phyloP scores from a whole-genome alignment of 129 eudicot species.

The Pittosporum tobira region DNA sequence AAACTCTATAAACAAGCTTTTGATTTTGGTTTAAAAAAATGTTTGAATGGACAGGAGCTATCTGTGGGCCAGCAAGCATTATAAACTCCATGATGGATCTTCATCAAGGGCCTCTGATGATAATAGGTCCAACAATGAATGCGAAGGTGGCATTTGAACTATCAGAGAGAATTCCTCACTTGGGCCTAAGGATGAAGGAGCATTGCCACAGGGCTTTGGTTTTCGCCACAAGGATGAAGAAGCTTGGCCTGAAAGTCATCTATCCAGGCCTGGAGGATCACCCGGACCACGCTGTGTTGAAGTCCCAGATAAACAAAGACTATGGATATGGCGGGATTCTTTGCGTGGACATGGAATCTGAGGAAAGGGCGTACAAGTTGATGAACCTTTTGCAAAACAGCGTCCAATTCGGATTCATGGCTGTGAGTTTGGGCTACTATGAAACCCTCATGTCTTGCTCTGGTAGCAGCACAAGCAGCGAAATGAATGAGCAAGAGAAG shows the following conservation, averaged over 20 bases:
- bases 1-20: too few species aligned
- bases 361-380: slow-evolving; percentile 54
- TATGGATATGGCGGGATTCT: slow-evolving; percentile 87
- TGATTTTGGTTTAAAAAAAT: too few species aligned
- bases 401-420: slow-evolving; percentile 90
- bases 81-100: slow-evolving; percentile 93
- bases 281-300: slow-evolving; percentile 60
- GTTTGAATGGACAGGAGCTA: slow-evolving; percentile 47
- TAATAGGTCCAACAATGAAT: slow-evolving; percentile 98
- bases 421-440: slow-evolving; percentile 89
- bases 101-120: slow-evolving; percentile 84
- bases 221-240: slow-evolving; percentile 69
- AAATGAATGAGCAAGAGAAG: slow-evolving; percentile 61
- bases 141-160: slow-evolving; percentile 95
- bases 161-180: slow-evolving; percentile 79
- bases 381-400: slow-evolving; percentile 61
- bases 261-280: slow-evolving; percentile 95
- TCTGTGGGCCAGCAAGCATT: slow-evolving; percentile 82
- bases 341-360: slow-evolving; percentile 85
- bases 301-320: slow-evolving; percentile 50
- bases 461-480: slow-evolving; percentile 92
- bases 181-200: slow-evolving; percentile 87
- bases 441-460: slow-evolving; percentile 99
- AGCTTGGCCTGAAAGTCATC: slow-evolving; percentile 78
- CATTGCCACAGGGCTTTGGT: slow-evolving; percentile 68